Evolutionary conservation across 1,284 basidiomycete genomes (phyloP).

Genomic region (Ganoderma resinaceum): DNA sequence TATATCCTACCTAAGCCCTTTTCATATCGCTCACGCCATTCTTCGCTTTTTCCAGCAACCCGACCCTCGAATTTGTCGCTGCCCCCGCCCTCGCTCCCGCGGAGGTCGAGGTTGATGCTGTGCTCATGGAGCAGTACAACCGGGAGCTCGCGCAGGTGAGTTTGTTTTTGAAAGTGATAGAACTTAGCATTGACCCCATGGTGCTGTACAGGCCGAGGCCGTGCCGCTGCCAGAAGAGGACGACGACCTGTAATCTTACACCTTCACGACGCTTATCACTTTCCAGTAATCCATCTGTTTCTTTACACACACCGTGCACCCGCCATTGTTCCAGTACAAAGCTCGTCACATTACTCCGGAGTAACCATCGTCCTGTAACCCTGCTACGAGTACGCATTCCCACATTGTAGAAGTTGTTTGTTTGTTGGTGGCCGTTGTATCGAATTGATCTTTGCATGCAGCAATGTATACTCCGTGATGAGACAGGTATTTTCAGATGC

Average conservation of each 20-base stretch:
- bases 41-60: slow-evolving; percentile 63
- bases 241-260: slow-evolving; percentile 55
- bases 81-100: slow-evolving; percentile 96
- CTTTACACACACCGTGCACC: slow-evolving; percentile 34
- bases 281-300: slow-evolving; percentile 29
- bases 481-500: background rate
- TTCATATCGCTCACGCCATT: slow-evolving; percentile 5
- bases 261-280: slow-evolving; percentile 26
- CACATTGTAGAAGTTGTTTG: slow-evolving; percentile 26
- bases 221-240: slow-evolving; percentile 85
- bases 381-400: slow-evolving; percentile 22
- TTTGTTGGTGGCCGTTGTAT: slow-evolving; percentile 22
- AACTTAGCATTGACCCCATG: background rate
- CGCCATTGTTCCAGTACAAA: slow-evolving; percentile 40
- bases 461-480: background rate
- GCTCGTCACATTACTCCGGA: slow-evolving; percentile 31
- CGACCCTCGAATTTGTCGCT: slow-evolving; percentile 92
- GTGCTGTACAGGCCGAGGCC: slow-evolving; percentile 63
- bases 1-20: slow-evolving; percentile 18
- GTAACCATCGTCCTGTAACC: slow-evolving; percentile 17
- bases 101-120: slow-evolving; percentile 87
- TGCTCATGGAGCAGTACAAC: slow-evolving; percentile 87
- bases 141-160: slow-evolving; percentile 76
- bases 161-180: slow-evolving; percentile 9
- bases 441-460: slow-evolving; percentile 13